phyloP scores from a whole-genome alignment of 352 stramenopile species.

The Phytophthora brassicae region DNA sequence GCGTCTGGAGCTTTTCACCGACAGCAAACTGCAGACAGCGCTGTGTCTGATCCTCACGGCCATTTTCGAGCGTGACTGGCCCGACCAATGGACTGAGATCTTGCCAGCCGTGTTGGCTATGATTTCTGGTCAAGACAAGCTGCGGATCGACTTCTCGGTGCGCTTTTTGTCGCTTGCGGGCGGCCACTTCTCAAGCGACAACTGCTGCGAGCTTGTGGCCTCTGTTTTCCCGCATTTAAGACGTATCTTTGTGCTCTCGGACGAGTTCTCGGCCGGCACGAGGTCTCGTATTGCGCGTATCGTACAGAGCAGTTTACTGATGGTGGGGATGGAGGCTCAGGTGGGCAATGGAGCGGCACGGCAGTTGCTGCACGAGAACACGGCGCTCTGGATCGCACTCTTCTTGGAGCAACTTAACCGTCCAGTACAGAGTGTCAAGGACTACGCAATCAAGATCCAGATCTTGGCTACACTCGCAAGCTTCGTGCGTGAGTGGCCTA shows the following conservation, averaged over 20 bases:
- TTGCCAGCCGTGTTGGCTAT: slow-evolving; percentile 64
- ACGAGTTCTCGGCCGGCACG: slow-evolving; percentile 52
- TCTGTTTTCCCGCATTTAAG: slow-evolving; percentile 75
- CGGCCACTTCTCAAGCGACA: slow-evolving; percentile 77
- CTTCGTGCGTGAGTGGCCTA: slow-evolving; percentile 84
- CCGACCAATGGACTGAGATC: slow-evolving; percentile 81
- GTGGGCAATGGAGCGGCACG: slow-evolving; percentile 61
- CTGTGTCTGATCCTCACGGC: slow-evolving; percentile 75
- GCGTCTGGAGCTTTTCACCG: slow-evolving; percentile 53
- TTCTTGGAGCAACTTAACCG: slow-evolving; percentile 56
- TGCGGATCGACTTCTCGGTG: slow-evolving; percentile 69
- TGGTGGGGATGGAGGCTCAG: slow-evolving; percentile 84
- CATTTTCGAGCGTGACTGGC: slow-evolving; percentile 85
- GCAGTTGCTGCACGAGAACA: slow-evolving; percentile 66
- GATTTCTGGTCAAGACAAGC: slow-evolving; percentile 49
- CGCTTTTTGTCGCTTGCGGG: slow-evolving; percentile 74
- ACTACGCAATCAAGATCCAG: slow-evolving; percentile 78
- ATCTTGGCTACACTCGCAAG: slow-evolving; percentile 70
- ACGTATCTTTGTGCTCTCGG: slow-evolving; percentile 50
- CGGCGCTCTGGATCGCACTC: slow-evolving; percentile 68
- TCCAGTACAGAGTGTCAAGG: slow-evolving; percentile 50
- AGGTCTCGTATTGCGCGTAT: slow-evolving; percentile 68
- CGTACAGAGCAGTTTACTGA: slow-evolving; percentile 75
- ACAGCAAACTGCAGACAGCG: slow-evolving; percentile 80
- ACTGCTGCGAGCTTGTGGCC: slow-evolving; percentile 76